These are phyloP conservation scores for Tetracladium maxilliforme DNA, from an alignment of 2,329 filamentous ascomycete genomes.

Conservation along the genomic window DNA sequence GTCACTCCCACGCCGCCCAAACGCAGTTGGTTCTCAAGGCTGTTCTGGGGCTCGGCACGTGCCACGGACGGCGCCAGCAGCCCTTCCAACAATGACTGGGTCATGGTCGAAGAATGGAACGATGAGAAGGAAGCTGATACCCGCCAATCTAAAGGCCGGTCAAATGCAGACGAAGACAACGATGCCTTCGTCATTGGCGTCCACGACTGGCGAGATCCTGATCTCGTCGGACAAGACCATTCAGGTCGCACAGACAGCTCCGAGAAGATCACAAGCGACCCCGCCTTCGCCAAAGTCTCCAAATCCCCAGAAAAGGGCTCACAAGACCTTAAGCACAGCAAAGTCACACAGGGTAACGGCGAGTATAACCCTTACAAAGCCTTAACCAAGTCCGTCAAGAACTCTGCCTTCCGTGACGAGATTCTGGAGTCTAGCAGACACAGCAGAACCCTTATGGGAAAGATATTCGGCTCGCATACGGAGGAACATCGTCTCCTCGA, in stretches of 20 bases:
- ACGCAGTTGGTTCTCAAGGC: constrained; percentile 27
- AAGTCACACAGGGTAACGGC: constrained; percentile 57
- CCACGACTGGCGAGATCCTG: constrained; percentile 75
- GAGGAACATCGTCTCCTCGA: too few relatives aligned
- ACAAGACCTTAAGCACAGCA: constrained; percentile 40
- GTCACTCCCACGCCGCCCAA: too few relatives aligned
- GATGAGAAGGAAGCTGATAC: constrained; percentile 29
- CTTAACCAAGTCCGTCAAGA: too few relatives aligned
- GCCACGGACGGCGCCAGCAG: too few relatives aligned
- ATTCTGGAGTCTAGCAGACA: too few relatives aligned
- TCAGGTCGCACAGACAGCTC: constrained; percentile 7
- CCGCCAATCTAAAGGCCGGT: constrained; percentile 4
- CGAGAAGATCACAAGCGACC: constrained; percentile 9
- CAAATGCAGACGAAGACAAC: constrained; percentile 12
- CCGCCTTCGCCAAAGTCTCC: constrained; percentile 9
- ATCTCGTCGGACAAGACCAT: constrained; percentile 37
- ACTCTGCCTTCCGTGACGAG: too few relatives aligned
- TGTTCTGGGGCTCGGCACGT: constrained; percentile 25
- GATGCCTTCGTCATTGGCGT: constrained; percentile 72
- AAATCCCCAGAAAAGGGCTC: constrained; percentile 9
- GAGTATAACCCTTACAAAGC: constrained; percentile 37
- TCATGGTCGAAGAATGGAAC: constrained; percentile 51
- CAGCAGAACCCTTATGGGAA: too few relatives aligned
- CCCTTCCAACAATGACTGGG: too few relatives aligned
- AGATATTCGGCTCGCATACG: too few relatives aligned